phyloP scores from a whole-genome alignment of 139 green algal genomes.

The Chlorella sp. region DNA sequence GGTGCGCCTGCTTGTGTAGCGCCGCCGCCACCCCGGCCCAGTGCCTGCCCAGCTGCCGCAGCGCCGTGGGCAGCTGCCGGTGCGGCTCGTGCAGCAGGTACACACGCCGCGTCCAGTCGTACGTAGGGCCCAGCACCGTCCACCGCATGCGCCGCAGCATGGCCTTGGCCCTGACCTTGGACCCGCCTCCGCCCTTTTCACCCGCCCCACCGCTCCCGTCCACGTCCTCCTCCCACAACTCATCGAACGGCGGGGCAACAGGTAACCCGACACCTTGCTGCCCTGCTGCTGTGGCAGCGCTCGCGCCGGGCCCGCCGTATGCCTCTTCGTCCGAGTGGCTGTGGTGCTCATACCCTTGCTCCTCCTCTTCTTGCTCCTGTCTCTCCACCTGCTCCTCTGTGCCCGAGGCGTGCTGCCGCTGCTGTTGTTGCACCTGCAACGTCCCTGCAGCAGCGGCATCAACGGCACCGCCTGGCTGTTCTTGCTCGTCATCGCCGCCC shows the following conservation, averaged over 20 bases:
- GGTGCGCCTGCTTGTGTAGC: no score
- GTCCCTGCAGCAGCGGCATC: no score
- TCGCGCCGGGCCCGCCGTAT: no score
- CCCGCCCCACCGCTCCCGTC: neutral
- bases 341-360: no score
- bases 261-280: no score
- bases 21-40: slow-evolving; percentile 10
- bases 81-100: slow-evolving; percentile 47
- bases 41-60: slow-evolving; percentile 14
- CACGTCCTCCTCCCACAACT: neutral
- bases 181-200: slow-evolving; percentile 17
- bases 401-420: neutral
- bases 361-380: no score
- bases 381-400: no score
- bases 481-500: neutral
- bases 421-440: slow-evolving; percentile 3
- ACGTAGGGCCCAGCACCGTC: slow-evolving; percentile 71
- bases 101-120: slow-evolving; percentile 63
- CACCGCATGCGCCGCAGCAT: slow-evolving; percentile 78
- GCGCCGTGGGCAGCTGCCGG: slow-evolving; percentile 18
- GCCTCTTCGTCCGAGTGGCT: no score
- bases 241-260: neutral
- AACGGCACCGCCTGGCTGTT: no score
- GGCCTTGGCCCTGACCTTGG: no score
- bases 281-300: no score